Base-by-base conservation (phyloP, 345 rosid genomes). In the Garcia nutans region DNA sequence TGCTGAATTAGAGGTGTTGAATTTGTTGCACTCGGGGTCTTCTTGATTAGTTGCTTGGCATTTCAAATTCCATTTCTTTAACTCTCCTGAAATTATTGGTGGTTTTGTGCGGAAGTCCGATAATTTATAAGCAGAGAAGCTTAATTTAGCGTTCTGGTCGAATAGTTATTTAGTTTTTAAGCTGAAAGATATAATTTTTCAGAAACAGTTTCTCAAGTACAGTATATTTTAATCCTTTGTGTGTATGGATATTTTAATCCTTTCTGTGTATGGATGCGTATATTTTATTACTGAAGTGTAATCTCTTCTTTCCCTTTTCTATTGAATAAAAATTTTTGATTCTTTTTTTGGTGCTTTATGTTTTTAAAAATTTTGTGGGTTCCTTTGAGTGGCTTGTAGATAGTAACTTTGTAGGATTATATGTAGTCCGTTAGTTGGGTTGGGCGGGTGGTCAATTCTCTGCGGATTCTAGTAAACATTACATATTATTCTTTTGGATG, bases 401-500 rank as follows among this genome's bases (percentile, higher is more conserved):
- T 54, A 16, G 22, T 54, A 54, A 52, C 19, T 52, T 16, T 54
- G 58, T 16, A 17, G 16, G 12, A 69, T 9, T 31, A 13, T 3
- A 0, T 26, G 42, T 55, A 23, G 1, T 26, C 24, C 16, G 44
- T 70, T 10, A 15, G 16, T 33, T 31, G 73, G 16, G 19, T 37
- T 5, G 16, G 22, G 13, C 45, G 70, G 71, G 37, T 23, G 0
- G 56, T 23, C 2, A 49, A 33, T 70, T 52, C 44, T 28, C 13
- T 70, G 45, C 13, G 19, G 61, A 54, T 33, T 50, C 73, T 73
- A 44, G 8, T 67, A 50, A 66, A 65, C 2, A 37, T 60, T 55
- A 45, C 11, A 50, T 19, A 19, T 71, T 28, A 28, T 28, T 28
- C 28, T 55, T 69, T 68, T 20, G 33, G 13, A 13, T 64, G 47